Base-by-base conservation (phyloP, 352 stramenopile species). In the Pythium aquatile region DNA sequence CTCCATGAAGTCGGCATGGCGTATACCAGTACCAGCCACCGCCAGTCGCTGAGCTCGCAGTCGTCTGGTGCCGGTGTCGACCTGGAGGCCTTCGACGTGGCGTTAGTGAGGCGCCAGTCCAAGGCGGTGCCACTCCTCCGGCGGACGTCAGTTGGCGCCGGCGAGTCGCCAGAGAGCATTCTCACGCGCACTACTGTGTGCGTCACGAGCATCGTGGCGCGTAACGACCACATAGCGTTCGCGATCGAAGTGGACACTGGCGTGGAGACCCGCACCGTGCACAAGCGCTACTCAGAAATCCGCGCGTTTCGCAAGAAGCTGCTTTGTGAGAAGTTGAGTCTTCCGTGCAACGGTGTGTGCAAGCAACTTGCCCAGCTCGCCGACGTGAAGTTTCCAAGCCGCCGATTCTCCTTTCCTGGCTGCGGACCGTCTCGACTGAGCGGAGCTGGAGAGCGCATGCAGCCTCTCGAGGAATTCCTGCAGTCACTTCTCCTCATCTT, bases 201-300 rank as follows among this genome's bases (percentile, higher is more conserved):
- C 32, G 73, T 93, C 55, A 32, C 82, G 28, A 79, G 76, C 14
- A 73, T 91, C 55, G 70, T 70, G 9, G 69, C 55, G 8, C 65
- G 63, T 0, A 33, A 66, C 53, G 63, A 66, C 49, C 78, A 90
- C 70, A 85, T 76, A 49, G 72, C 73, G 16, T 93, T 81, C 69
- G 61, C 69, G 44, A 29, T 91, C 53, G 71, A 89, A 13, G 78
- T 93, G 20, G 69, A 85, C 55, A 86, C 81, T 20, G 73, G 73
- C 29, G 57, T 57, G 16, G 77, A 84, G 51, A 68, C 78, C 29
- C 90, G 82, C 47, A 69, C 85, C 29, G 32, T 92, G 17, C 65
- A 81, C 55, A 88, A 86, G 72, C 78, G 85, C 54, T 93, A 72
- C 72, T 91, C 81, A 40, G 77, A 93, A 55, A 88, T 91, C 68